These are phyloP conservation scores for Thielaviopsis populi DNA, from an alignment of 2,329 filamentous ascomycete genomes.

Conservation along the genomic window DNA sequence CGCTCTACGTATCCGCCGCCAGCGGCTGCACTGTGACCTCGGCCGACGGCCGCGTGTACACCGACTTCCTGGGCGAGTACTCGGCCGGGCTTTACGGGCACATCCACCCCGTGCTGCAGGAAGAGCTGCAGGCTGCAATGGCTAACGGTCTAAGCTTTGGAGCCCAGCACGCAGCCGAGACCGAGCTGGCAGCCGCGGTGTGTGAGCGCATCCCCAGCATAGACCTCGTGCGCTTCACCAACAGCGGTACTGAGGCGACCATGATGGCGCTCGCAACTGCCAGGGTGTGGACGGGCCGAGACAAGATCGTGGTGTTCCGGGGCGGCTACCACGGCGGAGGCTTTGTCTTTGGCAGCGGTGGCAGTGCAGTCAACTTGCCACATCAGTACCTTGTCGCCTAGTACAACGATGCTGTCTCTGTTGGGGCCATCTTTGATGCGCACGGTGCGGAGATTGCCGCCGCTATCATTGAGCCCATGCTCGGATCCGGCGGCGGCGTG, in stretches of 20 bases:
- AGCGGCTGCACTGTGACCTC: constrained; percentile 24
- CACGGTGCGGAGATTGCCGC: constrained; percentile 35
- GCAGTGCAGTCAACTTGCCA: constrained; percentile 30
- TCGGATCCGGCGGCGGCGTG: constrained; percentile 46
- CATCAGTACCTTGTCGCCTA: constrained; percentile 43
- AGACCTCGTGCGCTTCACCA: constrained; percentile 45
- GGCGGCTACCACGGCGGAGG: constrained; percentile 29
- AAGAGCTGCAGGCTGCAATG: constrained; percentile 33
- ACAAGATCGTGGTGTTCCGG: constrained; percentile 35
- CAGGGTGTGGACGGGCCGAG: constrained; percentile 30
- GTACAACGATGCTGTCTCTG: constrained; percentile 43
- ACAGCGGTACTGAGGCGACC: constrained; percentile 52
- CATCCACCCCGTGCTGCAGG: constrained; percentile 39
- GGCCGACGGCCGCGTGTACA: constrained; percentile 31
- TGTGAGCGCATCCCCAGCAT: constrained; percentile 36
- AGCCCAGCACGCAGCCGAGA: constrained; percentile 37
- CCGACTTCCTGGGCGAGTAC: constrained; percentile 48
- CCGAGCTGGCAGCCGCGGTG: constrained; percentile 35
- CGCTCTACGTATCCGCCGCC: constrained; percentile 21
- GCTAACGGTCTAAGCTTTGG: constrained; percentile 40
- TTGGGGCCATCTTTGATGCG: constrained; percentile 28
- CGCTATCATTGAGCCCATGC: constrained; percentile 52
- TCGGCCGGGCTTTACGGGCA: constrained; percentile 53
- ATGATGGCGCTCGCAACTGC: constrained; percentile 43
- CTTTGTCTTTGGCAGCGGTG: constrained; percentile 17